Percentiles rank a stretch among this genome's conserved stretches.
These are phyloP conservation scores for Fusarium graminum DNA, from an alignment of 2,329 filamentous ascomycete genomes.

Conservation along the genomic window DNA sequence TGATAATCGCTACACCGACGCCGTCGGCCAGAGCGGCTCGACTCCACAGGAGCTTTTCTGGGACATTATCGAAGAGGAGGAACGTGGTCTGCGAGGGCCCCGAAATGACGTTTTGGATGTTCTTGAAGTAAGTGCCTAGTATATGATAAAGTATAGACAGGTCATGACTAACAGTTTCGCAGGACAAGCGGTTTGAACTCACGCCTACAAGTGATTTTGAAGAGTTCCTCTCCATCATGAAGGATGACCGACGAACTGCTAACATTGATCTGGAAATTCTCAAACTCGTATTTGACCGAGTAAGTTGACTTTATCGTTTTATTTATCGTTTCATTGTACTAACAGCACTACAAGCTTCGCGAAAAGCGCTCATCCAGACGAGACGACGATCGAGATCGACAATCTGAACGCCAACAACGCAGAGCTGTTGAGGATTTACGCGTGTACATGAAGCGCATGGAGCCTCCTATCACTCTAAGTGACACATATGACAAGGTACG, in stretches of 20 bases:
- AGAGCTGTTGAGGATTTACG: constrained; percentile 87
- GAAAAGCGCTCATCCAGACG: constrained; percentile 84
- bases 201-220: constrained; percentile 87
- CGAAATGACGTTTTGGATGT: constrained; percentile 89
- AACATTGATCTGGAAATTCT: constrained; percentile 85
- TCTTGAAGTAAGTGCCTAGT: constrained; percentile 76
- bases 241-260: constrained; percentile 88
- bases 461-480: constrained; percentile 80
- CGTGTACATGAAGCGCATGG: constrained; percentile 87
- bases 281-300: constrained; percentile 84
- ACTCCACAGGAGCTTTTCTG: constrained; percentile 93
- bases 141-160: neutral
- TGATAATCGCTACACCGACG: constrained; percentile 85
- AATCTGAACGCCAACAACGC: constrained; percentile 86
- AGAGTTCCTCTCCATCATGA: constrained; percentile 86
- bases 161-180: constrained; percentile 30
- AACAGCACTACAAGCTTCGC: constrained; percentile 69
- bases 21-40: constrained; percentile 87
- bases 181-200: constrained; percentile 94
- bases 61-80: constrained; percentile 95
- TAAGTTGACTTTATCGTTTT: constrained; percentile 55
- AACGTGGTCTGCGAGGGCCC: constrained; percentile 83
- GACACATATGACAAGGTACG: constrained; percentile 93
- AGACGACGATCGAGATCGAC: constrained; percentile 89
- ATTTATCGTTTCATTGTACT: neutral